These are phyloP conservation scores for Starmerella sirachaensis DNA, from an alignment of 805 yeast species.

Conservation along the genomic window DNA sequence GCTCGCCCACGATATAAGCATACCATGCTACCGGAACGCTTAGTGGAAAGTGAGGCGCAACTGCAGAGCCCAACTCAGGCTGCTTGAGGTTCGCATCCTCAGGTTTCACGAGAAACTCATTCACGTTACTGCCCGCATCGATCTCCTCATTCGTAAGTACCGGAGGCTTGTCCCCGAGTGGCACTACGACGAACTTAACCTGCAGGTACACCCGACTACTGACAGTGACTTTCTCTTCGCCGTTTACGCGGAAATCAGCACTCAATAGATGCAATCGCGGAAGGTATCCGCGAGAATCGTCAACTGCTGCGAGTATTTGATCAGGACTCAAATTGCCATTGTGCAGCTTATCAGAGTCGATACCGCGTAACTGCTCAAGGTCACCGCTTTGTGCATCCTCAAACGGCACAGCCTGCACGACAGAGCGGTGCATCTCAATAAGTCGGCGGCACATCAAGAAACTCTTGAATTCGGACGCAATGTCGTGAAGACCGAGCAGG, in stretches of 20 bases:
- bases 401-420: conserved; percentile 63
- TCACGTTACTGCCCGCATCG: conserved; percentile 26
- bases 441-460: conserved; percentile 50
- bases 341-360: conserved; percentile 33
- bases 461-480: conserved; percentile 68
- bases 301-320: conserved; percentile 5
- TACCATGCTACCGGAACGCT: conserved; percentile 44
- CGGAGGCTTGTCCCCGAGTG: conserved; percentile 38
- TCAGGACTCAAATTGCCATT: not conserved
- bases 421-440: conserved; percentile 53
- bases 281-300: conserved; percentile 32
- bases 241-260: conserved; percentile 74
- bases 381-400: conserved; percentile 42
- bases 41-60: conserved; percentile 68
- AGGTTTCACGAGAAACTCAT: conserved; percentile 15
- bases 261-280: conserved; percentile 58
- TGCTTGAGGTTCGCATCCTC: conserved; percentile 48
- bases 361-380: conserved; percentile 71
- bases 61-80: conserved; percentile 55
- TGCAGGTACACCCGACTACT: conserved; percentile 62
- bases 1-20: conserved; percentile 57
- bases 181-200: conserved; percentile 61
- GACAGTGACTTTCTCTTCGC: conserved; percentile 63
- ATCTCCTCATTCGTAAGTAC: conserved; percentile 19
- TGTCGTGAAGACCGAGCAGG: conserved; percentile 62